Evolutionary conservation across 768 basidiomycete species (phyloP), one percentile per base, ranked within the genome.

Genomic region (Cantharellus cinnabarinus): DNA sequence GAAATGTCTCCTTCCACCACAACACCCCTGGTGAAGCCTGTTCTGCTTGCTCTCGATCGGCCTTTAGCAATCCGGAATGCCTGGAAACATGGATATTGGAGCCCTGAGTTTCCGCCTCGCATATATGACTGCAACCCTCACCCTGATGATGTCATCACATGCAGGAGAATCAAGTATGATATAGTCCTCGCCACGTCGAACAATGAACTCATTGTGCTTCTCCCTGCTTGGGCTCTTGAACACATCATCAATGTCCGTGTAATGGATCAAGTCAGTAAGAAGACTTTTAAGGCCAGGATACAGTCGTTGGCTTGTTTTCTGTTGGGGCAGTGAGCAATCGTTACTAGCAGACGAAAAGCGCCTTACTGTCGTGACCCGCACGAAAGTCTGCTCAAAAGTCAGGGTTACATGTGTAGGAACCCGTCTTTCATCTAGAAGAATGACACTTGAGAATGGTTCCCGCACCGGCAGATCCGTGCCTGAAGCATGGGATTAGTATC

Each of bases 171-270:
- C 35, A 7, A 54, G 10, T 58, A 89, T 80, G 58, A 90, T 82
- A 50, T 63, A 68, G 57, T 90, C 89, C 3, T 86, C 76, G 54
- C 52, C 52, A 7, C 83, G 76, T 50, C 88, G 77, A 62, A 90
- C 80, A 62, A 89, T 83, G 65, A 91, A 90, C 65, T 90, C 85
- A 58, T 82, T 66, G 59, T 60, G 62, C 57, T 89, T 85, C 14
- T 80, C 77, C 4, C 85, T 84, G 20, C 20, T 29, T 29, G 20
- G 20, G 14, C 81, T 84, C 2, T 81, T 79, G 29, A 89, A 85
- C 1, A 88, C 78, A 64, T 95, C 90, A 70, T 87, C 88, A 62
- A 95, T 77, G 61, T 93, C 89, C 2, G 77, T 70, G 35, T 91
- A 70, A 3, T 79, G 76, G 58, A 93, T 81, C 58, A 94, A 79